These are phyloP conservation scores for Aureobasidium sp. DNA, from an alignment of 2,329 filamentous ascomycete species.

Conservation along the genomic window DNA sequence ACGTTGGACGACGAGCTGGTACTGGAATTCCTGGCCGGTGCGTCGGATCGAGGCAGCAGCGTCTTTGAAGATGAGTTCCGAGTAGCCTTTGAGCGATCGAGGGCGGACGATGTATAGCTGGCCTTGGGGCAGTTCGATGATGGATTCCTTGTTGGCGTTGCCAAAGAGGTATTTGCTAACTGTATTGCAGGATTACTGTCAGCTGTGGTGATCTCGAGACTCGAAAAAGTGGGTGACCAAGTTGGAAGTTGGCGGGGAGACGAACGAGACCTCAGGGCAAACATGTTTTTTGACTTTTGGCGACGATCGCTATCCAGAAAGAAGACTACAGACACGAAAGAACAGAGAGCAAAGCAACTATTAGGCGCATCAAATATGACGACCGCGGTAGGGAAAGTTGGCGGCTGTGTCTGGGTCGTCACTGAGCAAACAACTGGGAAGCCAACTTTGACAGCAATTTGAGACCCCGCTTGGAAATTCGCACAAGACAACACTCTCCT, in stretches of 20 bases:
- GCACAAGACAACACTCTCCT: not conserved
- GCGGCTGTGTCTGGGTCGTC: constrained; percentile 7
- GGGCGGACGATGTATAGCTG: constrained; percentile 98
- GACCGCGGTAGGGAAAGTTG: not conserved
- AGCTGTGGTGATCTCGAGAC: not conserved
- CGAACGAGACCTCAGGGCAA: constrained; percentile 25
- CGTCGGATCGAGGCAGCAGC: constrained; percentile 90
- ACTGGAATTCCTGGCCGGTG: constrained; percentile 96
- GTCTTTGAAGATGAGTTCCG: constrained; percentile 98
- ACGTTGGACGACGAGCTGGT: constrained; percentile 95
- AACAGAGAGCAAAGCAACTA: not conserved
- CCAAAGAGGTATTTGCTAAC: constrained; percentile 85
- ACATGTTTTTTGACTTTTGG: constrained; percentile 22
- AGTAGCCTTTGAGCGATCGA: constrained; percentile 96
- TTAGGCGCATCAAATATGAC: constrained; percentile 11
- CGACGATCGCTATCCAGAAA: not conserved
- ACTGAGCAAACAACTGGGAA: constrained; percentile 2
- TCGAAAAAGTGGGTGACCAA: constrained; percentile 19
- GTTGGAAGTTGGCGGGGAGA: constrained; percentile 26
- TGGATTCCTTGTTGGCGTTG: constrained; percentile 88
- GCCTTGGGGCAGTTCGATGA: constrained; percentile 95
- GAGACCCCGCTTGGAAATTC: constrained; percentile 13
- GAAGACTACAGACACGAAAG: not conserved
- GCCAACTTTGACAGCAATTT: constrained; percentile 19
- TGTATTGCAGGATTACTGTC: not conserved